A percentile compares a stretch with the other conserved stretches of the same genome.
Conservation (phyloP, 805 yeast species). For the Tetrapisispora namnaoensis region DNA sequence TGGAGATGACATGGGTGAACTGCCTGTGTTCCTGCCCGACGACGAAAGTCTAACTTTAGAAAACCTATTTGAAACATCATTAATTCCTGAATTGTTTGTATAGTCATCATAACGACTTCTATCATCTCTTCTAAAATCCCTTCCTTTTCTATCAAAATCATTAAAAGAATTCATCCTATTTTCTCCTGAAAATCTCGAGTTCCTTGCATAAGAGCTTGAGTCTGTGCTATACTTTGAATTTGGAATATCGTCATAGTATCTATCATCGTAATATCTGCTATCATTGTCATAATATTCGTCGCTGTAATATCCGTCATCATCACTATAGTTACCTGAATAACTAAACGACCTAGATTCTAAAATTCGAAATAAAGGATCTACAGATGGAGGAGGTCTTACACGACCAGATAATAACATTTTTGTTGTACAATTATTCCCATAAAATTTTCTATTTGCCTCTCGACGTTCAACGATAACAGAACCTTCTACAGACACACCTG, state of each 20-base stretch:
- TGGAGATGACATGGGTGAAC: neutral
- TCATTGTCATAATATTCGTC: conserved; percentile 32
- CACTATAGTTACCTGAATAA: neutral
- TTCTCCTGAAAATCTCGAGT: conserved; percentile 22
- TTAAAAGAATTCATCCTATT: conserved; percentile 4
- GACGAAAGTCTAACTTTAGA: conserved; percentile 1
- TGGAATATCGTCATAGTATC: conserved; percentile 47
- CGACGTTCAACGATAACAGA: conserved; percentile 94
- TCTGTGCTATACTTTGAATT: conserved; percentile 34
- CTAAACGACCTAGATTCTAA: conserved; percentile 74
- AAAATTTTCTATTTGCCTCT: conserved; percentile 92
- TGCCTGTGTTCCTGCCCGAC: neutral
- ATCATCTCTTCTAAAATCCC: neutral
- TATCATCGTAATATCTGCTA: conserved; percentile 28
- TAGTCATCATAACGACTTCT: neutral
- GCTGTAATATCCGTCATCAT: neutral
- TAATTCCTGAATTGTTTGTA: neutral
- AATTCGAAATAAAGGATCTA: conserved; percentile 76
- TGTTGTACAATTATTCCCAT: conserved; percentile 82
- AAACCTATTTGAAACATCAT: neutral
- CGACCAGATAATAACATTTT: conserved; percentile 72
- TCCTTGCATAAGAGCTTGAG: conserved; percentile 15
- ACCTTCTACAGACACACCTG: conserved; percentile 96
- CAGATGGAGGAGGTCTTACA: conserved; percentile 83
- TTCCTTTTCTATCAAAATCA: conserved; percentile 2